A percentile compares a stretch with the other conserved stretches of the same genome.
phyloP scores from a whole-genome alignment of 257 asterid species.

The Ocimum tenuiflorum region DNA sequence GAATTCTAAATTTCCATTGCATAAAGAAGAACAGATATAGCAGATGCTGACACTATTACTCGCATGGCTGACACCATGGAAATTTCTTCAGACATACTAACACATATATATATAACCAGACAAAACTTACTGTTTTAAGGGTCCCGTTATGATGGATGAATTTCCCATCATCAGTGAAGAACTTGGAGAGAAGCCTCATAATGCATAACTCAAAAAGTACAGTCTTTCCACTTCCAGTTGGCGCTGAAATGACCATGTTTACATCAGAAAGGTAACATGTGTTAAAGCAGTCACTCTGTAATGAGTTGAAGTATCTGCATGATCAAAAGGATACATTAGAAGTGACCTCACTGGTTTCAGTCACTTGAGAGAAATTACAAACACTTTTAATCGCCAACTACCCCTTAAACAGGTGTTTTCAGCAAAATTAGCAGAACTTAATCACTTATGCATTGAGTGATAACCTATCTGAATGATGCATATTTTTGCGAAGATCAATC shows the following conservation, averaged over 20 bases:
- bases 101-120: not conserved
- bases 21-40: constrained; percentile 6
- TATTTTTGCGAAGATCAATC: constrained; percentile 9
- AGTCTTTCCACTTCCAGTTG: constrained; percentile 98
- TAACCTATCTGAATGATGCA: not conserved
- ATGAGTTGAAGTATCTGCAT: constrained; percentile 81
- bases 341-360: not conserved
- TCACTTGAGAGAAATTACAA: constrained; percentile 2
- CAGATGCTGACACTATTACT: not conserved
- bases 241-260: constrained; percentile 96
- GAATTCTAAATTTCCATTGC: constrained; percentile 2
- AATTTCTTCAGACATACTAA: constrained; percentile 10
- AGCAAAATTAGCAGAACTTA: not conserved
- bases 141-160: constrained; percentile 66
- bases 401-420: not conserved
- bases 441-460: not conserved
- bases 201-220: constrained; percentile 93
- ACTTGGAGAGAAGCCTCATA: constrained; percentile 85
- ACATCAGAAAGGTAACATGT: constrained; percentile 73
- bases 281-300: constrained; percentile 94
- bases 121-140: constrained; percentile 65
- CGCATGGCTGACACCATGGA: not conserved
- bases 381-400: not conserved
- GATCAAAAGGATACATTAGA: not conserved
- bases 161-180: constrained; percentile 52